These are phyloP conservation scores for Ilyonectria sp. DNA, from an alignment of 2,329 filamentous ascomycete genomes.

Conservation along the genomic window DNA sequence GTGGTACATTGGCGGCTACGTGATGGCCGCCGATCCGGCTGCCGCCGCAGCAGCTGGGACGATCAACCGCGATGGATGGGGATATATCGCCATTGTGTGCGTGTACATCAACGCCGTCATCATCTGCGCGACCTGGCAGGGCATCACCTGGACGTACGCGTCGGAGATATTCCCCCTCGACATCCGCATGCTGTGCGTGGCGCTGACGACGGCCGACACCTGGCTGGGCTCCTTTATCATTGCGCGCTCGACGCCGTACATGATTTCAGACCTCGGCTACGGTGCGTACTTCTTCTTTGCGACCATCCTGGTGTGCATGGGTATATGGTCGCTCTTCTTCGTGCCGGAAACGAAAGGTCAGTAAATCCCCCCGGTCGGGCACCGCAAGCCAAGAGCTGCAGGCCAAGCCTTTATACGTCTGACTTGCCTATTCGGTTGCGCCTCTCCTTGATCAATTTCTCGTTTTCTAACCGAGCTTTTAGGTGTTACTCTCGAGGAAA, in stretches of 20 bases:
- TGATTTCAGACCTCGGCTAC: conserved; percentile 60
- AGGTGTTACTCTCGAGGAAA: conserved; percentile 63
- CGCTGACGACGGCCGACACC: conserved; percentile 53
- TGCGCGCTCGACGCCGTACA: conserved; percentile 57
- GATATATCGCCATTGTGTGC: conserved; percentile 62
- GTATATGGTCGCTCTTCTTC: conserved; percentile 64
- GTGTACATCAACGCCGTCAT: conserved; percentile 61
- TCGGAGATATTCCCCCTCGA: conserved; percentile 63
- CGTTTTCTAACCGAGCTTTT: conserved; percentile 19
- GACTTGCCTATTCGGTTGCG: not conserved
- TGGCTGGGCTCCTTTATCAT: conserved; percentile 60
- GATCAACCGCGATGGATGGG: conserved; percentile 58
- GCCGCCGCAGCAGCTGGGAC: conserved; percentile 61
- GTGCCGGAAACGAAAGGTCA: conserved; percentile 67
- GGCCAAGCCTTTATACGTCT: not conserved
- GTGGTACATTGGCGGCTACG: conserved; percentile 59
- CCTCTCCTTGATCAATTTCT: not conserved
- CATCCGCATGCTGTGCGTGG: conserved; percentile 54
- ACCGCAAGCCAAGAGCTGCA: not conserved
- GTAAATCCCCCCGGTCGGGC: not conserved
- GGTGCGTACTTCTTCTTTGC: conserved; percentile 70
- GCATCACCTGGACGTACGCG: conserved; percentile 61
- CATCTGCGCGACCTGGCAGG: conserved; percentile 59
- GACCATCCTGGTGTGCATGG: conserved; percentile 59
- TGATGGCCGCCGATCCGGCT: conserved; percentile 52